Percentiles rank a stretch among this genome's conserved stretches.
Conservation (phyloP, 1,139 yeast genomes). For the Hemisphaericaspora lyxosophila region DNA sequence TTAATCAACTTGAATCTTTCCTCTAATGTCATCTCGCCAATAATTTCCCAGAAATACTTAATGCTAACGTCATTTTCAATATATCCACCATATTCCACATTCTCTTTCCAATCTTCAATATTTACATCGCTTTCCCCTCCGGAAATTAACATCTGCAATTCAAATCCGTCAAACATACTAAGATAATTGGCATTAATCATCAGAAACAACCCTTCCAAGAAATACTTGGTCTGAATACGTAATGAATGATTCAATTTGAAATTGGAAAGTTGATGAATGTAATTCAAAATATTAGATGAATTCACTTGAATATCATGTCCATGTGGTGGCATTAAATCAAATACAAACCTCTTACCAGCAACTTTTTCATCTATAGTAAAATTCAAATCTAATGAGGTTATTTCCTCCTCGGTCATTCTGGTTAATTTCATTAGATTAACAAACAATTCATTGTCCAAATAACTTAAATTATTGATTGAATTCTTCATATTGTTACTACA, state of each 20-base stretch:
- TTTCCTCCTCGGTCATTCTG: conserved; percentile 55
- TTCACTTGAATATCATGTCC: conserved; percentile 61
- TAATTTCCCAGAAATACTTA: conserved; percentile 69
- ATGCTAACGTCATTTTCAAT: conserved; percentile 57
- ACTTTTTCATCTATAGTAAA: conserved; percentile 59
- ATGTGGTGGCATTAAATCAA: conserved; percentile 57
- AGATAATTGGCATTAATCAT: conserved; percentile 76
- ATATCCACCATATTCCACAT: conserved; percentile 72
- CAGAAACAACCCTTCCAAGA: conserved; percentile 68
- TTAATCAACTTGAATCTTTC: conserved; percentile 67
- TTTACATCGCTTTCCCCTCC: conserved; percentile 75
- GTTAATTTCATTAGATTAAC: conserved; percentile 62
- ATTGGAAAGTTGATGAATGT: conserved; percentile 75
- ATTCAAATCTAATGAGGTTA: conserved; percentile 57
- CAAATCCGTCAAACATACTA: conserved; percentile 78
- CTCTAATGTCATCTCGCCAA: conserved; percentile 61
- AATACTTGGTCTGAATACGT: conserved; percentile 57
- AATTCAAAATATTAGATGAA: conserved; percentile 63
- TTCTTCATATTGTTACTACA: conserved; percentile 41
- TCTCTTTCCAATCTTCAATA: conserved; percentile 60
- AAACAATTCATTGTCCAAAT: conserved; percentile 70
- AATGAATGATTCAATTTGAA: conserved; percentile 71
- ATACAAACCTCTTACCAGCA: conserved; percentile 35
- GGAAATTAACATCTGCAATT: conserved; percentile 79
- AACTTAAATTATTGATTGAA: conserved; percentile 76